phyloP scores from a whole-genome alignment of 2,329 filamentous ascomycete species.

The Camillea tinctor region DNA sequence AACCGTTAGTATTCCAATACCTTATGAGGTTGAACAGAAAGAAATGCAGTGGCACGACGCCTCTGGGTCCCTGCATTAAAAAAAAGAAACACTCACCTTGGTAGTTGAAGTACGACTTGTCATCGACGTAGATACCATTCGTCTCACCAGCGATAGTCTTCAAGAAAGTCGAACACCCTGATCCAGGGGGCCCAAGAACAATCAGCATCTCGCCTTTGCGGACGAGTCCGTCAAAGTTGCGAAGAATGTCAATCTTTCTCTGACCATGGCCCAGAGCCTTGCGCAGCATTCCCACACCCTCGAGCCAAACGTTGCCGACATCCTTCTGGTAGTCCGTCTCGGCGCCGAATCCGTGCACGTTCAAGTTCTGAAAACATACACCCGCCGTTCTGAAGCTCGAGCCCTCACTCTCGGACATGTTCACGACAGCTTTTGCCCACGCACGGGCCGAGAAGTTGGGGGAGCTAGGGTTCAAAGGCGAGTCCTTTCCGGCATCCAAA shows the following conservation, averaged over 20 bases:
- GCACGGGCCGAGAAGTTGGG: slow-evolving; percentile 52
- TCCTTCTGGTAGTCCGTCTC: slow-evolving; percentile 71
- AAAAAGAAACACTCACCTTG: slow-evolving; percentile 50
- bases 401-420: slow-evolving; percentile 51
- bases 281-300: slow-evolving; percentile 42
- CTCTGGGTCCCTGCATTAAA: slow-evolving; percentile 9
- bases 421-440: slow-evolving; percentile 61
- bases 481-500: slow-evolving; percentile 42
- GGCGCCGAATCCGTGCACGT: slow-evolving; percentile 65
- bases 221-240: slow-evolving; percentile 66
- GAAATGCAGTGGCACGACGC: neutral
- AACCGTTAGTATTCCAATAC: slow-evolving; percentile 10
- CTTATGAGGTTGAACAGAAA: neutral
- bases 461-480: slow-evolving; percentile 53
- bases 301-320: slow-evolving; percentile 60
- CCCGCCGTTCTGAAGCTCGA: slow-evolving; percentile 59
- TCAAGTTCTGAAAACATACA: slow-evolving; percentile 65
- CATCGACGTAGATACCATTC: slow-evolving; percentile 72
- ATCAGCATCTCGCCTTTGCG: slow-evolving; percentile 73
- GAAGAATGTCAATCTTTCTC: slow-evolving; percentile 66
- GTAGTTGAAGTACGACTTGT: slow-evolving; percentile 75
- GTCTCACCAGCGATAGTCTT: slow-evolving; percentile 84
- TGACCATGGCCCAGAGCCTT: slow-evolving; percentile 52
- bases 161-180: slow-evolving; percentile 80
- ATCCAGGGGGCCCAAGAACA: slow-evolving; percentile 68